phyloP scores from a whole-genome alignment of 352 stramenopile species.

The Saprolegnia diclina region DNA sequence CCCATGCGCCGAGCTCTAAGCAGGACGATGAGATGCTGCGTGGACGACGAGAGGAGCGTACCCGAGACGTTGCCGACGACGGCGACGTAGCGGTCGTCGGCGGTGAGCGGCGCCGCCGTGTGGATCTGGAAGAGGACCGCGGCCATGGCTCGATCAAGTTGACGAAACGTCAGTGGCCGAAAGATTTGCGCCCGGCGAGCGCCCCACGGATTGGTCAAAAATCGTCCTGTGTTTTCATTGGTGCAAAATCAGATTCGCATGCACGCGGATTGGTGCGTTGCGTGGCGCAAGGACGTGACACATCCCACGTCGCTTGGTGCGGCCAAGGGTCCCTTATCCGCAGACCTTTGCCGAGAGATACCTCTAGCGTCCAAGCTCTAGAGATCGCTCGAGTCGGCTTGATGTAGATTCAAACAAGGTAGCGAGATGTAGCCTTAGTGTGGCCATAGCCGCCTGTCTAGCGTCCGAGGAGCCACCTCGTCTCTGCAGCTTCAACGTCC shows the following conservation, averaged over 20 bases:
- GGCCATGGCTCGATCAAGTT: neutral
- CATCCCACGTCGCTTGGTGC: neutral
- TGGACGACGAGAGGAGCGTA: neutral
- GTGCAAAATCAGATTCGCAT: neutral
- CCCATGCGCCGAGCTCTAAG: constrained; percentile 56
- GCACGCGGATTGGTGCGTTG: neutral
- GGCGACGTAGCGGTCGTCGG: neutral
- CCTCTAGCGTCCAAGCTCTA: too few relatives aligned
- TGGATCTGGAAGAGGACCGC: neutral
- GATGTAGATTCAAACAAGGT: too few relatives aligned
- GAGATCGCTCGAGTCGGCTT: too few relatives aligned
- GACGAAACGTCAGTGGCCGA: neutral
- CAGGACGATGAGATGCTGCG: too few relatives aligned
- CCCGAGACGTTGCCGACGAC: constrained; percentile 5
- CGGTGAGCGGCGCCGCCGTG: neutral
- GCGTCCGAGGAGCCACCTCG: too few relatives aligned
- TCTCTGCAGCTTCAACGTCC: too few relatives aligned
- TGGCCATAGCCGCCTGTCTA: too few relatives aligned
- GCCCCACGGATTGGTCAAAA: neutral
- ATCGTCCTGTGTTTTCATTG: neutral
- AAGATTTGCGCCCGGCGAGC: neutral
- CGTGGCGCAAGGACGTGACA: neutral
- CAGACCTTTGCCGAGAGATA: too few relatives aligned
- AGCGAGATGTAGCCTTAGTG: too few relatives aligned
- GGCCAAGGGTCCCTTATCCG: too few relatives aligned